Base-by-base conservation (phyloP, 1,284 basidiomycete species). In the Ustilago bromivora region DNA sequence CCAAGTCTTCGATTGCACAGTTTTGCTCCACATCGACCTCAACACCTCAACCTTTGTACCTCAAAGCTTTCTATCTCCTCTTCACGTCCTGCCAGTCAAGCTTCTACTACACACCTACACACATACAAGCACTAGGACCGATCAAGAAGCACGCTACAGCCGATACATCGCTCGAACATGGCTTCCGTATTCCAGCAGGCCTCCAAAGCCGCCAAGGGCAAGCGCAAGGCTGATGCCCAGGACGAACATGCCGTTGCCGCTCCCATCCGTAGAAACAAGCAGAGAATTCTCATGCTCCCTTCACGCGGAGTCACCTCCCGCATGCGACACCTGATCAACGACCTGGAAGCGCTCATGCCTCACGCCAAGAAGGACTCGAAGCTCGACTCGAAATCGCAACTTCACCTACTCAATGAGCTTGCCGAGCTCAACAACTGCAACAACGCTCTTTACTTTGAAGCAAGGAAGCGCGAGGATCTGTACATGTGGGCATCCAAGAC, bases 351-450 rank as follows among this genome's bases (percentile, higher is more conserved):
- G 1, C 88, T 99, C 40, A 87, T 99, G 38, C 97, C 97, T 3
- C 97, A 99, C 87, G 91, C 94, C 4, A 99, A 99, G 89, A 98
- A 98, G 89, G 83, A 86, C 64, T 82, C 84, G 23, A 86, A 86
- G 67, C 90, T 99, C 49, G 96, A 99, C 88, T 95, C 95, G 35
- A 99, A 99, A 88, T 96, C 94, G 64, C 94, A 98, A 76, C 89
- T 99, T 0, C 90, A 94, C 78, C 91, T 98, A 54, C 90, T 99
- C 56, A 98, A 98, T 66, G 97, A 99, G 88, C 91, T 99, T 23
- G 95, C 97, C 38, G 97, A 99, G 87, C 90, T 99, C 41, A 92
- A 98, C 88, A 98, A 96, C 85, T 99, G 97, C 88, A 98, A 98
- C 88, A 98, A 99, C 84, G 91, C 96, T 1, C 89, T 99, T 32